Base-by-base conservation (phyloP, 345 rosid genomes). In the Dimocarpus longan region DNA sequence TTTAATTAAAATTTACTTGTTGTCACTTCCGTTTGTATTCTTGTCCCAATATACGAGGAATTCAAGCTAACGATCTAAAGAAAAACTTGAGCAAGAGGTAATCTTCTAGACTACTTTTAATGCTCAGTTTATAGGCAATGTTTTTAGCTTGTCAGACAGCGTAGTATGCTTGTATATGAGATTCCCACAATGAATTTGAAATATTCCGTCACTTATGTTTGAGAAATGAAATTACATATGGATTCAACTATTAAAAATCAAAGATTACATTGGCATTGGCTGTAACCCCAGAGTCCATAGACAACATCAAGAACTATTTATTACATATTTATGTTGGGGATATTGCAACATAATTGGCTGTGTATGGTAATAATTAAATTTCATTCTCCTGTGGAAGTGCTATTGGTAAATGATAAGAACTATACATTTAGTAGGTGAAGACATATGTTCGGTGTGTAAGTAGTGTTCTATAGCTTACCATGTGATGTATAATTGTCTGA, bases 51-150 rank as follows among this genome's bases (percentile, higher is more conserved):
- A 54, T 96, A 79, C 90, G 94, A 74, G 99, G 99, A 71, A 91
- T 96, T 77, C 93, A 89, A 32, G 42, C 56, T 57, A 80, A 80
- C 79, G 98, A 94, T 86, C 97, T 85, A 94, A 91, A 80, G 97
- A 90, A 80, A 96, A 91, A 86, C 99, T 94, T 68, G 92, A 90
- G 76, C 90, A 91, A 74, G 97, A 96, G 98, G 99, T 96, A 88
- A 63, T 76, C 43, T 75, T 73, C 64, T 66, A 16, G 43, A 48
- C 22, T 67, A 24, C 22, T 75, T 60, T 60, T 28, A 42, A 16
- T 69, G 56, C n/a, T 52, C 19, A 44, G 46, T 63, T 12, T 70
- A 50, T 40, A 39, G 50, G 32, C n/a, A 21, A 65, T 28, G 2
- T 74, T 63, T 21, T 6, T 32, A 32, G 63, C 40, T 76, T 26